phyloP scores from a whole-genome alignment of 352 stramenopile genomes.

The Phytophthora rubi region DNA sequence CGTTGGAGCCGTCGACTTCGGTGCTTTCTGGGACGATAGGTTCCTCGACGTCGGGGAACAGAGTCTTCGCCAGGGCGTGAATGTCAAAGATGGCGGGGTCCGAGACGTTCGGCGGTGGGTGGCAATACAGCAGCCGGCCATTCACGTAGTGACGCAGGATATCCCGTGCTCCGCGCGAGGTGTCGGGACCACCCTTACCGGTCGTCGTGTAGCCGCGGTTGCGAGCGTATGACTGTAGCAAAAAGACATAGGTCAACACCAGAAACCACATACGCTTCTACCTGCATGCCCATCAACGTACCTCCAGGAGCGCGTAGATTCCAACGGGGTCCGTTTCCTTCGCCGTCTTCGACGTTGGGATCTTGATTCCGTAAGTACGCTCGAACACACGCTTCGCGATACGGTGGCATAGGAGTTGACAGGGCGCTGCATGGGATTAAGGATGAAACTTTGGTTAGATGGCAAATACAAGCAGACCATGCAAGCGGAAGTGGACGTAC shows the following conservation, averaged over 20 bases:
- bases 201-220: constrained; percentile 93
- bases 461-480: not conserved
- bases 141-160: constrained; percentile 98
- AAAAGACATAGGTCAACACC: constrained; percentile 5
- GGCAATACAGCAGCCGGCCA: constrained; percentile 97
- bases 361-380: constrained; percentile 96
- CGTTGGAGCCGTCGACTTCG: constrained; percentile 25
- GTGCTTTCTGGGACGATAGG: constrained; percentile 17
- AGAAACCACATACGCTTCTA: not conserved
- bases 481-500: constrained; percentile 31
- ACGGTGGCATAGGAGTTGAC: constrained; percentile 94
- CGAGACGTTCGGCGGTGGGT: constrained; percentile 87
- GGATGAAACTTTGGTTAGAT: constrained; percentile 10
- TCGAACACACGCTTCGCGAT: constrained; percentile 97
- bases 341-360: constrained; percentile 70
- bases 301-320: constrained; percentile 82
- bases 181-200: constrained; percentile 95
- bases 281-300: constrained; percentile 19
- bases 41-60: constrained; percentile 64
- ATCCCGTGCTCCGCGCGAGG: constrained; percentile 93
- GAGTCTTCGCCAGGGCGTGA: constrained; percentile 59
- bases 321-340: constrained; percentile 79
- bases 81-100: constrained; percentile 79
- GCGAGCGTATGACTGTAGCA: constrained; percentile 70
- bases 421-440: constrained; percentile 67